A percentile compares a stretch with the other conserved stretches of the same genome.
These are phyloP conservation scores for Starmerella riodocensis DNA, from an alignment of 805 yeast species.

Conservation along the genomic window DNA sequence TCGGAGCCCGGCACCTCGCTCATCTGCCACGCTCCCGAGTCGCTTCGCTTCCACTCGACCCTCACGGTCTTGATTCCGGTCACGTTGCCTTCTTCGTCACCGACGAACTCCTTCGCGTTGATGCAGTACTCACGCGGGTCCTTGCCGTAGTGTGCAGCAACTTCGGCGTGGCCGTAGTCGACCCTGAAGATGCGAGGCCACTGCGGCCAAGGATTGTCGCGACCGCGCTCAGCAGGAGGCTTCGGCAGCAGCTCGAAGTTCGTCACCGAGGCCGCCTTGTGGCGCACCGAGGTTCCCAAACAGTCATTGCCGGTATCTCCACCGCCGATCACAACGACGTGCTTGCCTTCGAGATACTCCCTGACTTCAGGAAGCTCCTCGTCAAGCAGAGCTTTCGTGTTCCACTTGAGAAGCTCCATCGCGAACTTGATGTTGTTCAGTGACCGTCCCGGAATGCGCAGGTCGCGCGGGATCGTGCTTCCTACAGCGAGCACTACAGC, in stretches of 20 bases:
- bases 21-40: conserved; percentile 98
- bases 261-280: conserved; percentile 86
- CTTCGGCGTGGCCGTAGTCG: conserved; percentile 96
- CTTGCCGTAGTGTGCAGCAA: conserved; percentile 83
- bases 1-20: conserved; percentile 91
- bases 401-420: conserved; percentile 76
- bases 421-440: conserved; percentile 84
- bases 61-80: conserved; percentile 91
- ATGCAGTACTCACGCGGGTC: conserved; percentile 97
- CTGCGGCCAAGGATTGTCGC: conserved; percentile 99
- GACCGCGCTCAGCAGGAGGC: conserved; percentile 74
- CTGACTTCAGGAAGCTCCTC: conserved; percentile 67
- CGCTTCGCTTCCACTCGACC: conserved; percentile 95
- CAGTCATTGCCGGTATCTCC: conserved; percentile 99
- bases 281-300: conserved; percentile 93
- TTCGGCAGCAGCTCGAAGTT: conserved; percentile 91
- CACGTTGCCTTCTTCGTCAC: conserved; percentile 88
- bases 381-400: conserved; percentile 80
- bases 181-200: conserved; percentile 98
- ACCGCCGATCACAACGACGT: conserved; percentile 95
- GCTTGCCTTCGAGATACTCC: conserved; percentile 61
- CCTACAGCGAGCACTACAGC: conserved; percentile 90
- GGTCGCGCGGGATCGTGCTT: conserved; percentile 90
- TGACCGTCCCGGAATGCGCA: conserved; percentile 87
- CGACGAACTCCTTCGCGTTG: conserved; percentile 87